Conservation (phyloP, 306 rosid genomes). For the Prunus davidiana region DNA sequence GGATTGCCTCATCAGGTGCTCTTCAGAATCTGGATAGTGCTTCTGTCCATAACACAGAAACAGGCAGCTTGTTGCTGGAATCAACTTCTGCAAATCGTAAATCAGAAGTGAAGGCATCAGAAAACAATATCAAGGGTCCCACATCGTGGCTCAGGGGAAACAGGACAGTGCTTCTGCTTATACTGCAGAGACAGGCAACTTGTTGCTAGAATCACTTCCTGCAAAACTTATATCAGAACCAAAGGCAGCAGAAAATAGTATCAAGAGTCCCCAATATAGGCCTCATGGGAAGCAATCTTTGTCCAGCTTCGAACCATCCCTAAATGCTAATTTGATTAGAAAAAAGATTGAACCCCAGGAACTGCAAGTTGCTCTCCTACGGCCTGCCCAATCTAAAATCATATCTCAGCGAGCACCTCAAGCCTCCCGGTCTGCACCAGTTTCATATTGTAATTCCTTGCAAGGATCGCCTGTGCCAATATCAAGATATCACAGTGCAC, state of each 20-base stretch:
- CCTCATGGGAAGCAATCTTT: slow-evolving; percentile 28
- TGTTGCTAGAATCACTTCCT: slow-evolving; percentile 40
- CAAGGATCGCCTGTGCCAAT: slow-evolving; percentile 60
- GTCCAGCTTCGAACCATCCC: slow-evolving; percentile 19
- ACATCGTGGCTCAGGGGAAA: slow-evolving; percentile 33
- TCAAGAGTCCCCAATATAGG: slow-evolving; percentile 22
- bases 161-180: slow-evolving; percentile 35
- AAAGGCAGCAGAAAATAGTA: slow-evolving; percentile 30
- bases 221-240: slow-evolving; percentile 32
- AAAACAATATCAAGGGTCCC: slow-evolving; percentile 26
- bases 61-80: slow-evolving; percentile 36
- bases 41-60: slow-evolving; percentile 27
- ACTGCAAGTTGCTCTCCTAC: slow-evolving; percentile 39
- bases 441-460: slow-evolving; percentile 50
- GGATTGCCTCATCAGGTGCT: slow-evolving; percentile 49
- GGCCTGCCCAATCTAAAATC: slow-evolving; percentile 62
- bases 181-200: slow-evolving; percentile 26
- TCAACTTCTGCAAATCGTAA: slow-evolving; percentile 37
- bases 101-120: slow-evolving; percentile 33
- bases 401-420: slow-evolving; percentile 61
- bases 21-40: slow-evolving; percentile 39
- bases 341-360: slow-evolving; percentile 24
- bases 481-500: slow-evolving; percentile 62
- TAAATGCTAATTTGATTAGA: slow-evolving; percentile 20
- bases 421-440: slow-evolving; percentile 47